Conservation (phyloP, 2,329 filamentous ascomycete species). For the Aspergillus awamori region DNA sequence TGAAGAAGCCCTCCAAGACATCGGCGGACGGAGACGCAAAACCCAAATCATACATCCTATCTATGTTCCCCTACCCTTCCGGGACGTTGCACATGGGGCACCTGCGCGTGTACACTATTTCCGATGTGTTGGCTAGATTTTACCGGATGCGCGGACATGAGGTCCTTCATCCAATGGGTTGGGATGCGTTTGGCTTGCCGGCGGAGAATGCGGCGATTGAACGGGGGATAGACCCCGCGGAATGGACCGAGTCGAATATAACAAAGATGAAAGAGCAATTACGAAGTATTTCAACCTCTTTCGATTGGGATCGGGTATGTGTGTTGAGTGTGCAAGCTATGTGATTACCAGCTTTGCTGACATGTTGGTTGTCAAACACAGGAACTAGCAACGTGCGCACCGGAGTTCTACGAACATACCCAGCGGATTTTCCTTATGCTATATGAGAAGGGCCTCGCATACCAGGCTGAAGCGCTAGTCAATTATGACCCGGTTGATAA, state of each 20-base stretch:
- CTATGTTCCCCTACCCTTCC: constrained; percentile 94
- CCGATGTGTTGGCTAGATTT: constrained; percentile 80
- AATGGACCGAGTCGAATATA: constrained; percentile 82
- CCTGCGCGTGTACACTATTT: constrained; percentile 85
- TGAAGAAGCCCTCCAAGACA: background rate
- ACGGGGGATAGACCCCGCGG: constrained; percentile 72
- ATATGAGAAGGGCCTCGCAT: constrained; percentile 73
- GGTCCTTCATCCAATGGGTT: constrained; percentile 87
- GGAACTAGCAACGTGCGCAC: constrained; percentile 84
- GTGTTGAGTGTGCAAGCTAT: constrained; percentile 35
- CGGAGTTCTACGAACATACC: constrained; percentile 85
- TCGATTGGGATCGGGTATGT: constrained; percentile 80
- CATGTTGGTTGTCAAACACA: constrained; percentile 39
- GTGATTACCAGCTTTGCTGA: constrained; percentile 12
- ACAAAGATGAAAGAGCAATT: constrained; percentile 82
- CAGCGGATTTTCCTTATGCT: constrained; percentile 82
- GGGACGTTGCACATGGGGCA: constrained; percentile 85
- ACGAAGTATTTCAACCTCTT: constrained; percentile 74
- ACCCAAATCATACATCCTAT: constrained; percentile 68
- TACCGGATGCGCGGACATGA: constrained; percentile 72
- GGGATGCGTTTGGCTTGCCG: constrained; percentile 89
- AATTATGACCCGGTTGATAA: constrained; percentile 91
- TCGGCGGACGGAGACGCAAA: constrained; percentile 26
- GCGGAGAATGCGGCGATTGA: constrained; percentile 92
- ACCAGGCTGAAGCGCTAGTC: constrained; percentile 79